Base-by-base conservation (phyloP, 78 protist genomes). In the Parvularia atlantis region DNA sequence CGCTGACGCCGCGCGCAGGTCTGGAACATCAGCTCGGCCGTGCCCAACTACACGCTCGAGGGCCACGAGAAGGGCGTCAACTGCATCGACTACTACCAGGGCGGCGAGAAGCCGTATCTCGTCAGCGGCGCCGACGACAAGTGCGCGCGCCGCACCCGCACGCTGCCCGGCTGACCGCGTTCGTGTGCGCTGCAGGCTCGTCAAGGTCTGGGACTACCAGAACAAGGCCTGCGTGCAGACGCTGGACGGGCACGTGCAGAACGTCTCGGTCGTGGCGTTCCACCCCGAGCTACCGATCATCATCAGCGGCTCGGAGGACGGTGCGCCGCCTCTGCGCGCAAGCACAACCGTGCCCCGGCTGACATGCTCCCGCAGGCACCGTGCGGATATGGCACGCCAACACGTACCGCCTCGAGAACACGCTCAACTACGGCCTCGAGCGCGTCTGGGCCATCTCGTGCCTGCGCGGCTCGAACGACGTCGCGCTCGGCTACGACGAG, bases 21-120 rank as follows among this genome's bases (percentile, higher is more conserved):
- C 9, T 97, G 99, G 99, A 54, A 78, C n/a, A 16, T 93, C 16
- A 59, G 56, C 39, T 57, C 93, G 10, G 1, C 87, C 36, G 37
- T 28, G 36, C 93, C 99, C 33, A 84, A 91, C 75, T 94, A 93
- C 71, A 93, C 97, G 0, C 82, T 98, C n/a, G 95, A 90, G 71
- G 99, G 98, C 30, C 99, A 97, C 63, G 90, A 84, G 62, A 82
- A 85, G 76, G 99, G 99, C 14, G 94, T 95, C 54, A 97, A 98
- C 83, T 77, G 89, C 53, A 93, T 97, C 30, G 95, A 82, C 48
- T 98, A 88, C 68, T 94, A 68, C 66, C 63, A 26, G 26, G 96
- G 95, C 33, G 85, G 89, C 63, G 99, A 97, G 63, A 85, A 89
- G 75, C 99, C 99, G 2, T 95, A 90, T 66, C 82, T 98, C 0